These are phyloP conservation scores for Lepiota subincarnata DNA, from an alignment of 768 basidiomycete genomes.

Conservation along the genomic window DNA sequence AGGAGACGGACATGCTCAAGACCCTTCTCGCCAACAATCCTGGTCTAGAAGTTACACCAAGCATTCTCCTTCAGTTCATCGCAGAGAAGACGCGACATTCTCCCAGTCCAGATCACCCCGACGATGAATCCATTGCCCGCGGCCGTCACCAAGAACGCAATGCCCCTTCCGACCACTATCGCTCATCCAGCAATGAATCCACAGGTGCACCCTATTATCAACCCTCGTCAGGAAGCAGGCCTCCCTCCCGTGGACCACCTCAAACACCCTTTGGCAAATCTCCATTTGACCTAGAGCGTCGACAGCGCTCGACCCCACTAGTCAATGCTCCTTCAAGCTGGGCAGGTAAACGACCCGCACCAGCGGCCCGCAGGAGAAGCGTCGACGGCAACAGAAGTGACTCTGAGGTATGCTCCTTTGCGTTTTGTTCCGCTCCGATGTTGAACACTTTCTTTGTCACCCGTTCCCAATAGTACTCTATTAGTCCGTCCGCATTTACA, in stretches of 20 bases:
- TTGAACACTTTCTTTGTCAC: constrained; percentile 5
- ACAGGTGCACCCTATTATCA: constrained; percentile 34
- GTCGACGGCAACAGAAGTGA: constrained; percentile 75
- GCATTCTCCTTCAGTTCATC: constrained; percentile 59
- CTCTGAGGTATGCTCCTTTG: constrained; percentile 51
- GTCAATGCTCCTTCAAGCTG: constrained; percentile 68
- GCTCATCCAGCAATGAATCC: constrained; percentile 60
- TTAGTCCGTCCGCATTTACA: constrained; percentile 28
- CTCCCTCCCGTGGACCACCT: constrained; percentile 49
- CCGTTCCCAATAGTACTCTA: background rate
- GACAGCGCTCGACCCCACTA: constrained; percentile 71
- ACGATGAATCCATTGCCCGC: constrained; percentile 26
- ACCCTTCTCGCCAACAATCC: constrained; percentile 54
- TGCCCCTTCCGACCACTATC: constrained; percentile 17
- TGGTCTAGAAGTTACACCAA: constrained; percentile 64
- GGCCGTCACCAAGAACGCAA: constrained; percentile 27
- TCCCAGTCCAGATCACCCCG: constrained; percentile 35
- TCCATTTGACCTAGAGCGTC: constrained; percentile 62
- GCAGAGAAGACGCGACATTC: constrained; percentile 53
- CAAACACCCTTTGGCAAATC: constrained; percentile 53
- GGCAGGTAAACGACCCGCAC: constrained; percentile 56
- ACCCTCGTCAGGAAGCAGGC: constrained; percentile 35
- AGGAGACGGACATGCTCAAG: constrained; percentile 61
- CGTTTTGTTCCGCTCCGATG: background rate
- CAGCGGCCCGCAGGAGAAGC: constrained; percentile 67